A percentile compares a stretch with the other conserved stretches of the same genome.
Evolutionary conservation across 305 asterid genomes (phyloP).

Genomic region (Salvia sclarea): DNA sequence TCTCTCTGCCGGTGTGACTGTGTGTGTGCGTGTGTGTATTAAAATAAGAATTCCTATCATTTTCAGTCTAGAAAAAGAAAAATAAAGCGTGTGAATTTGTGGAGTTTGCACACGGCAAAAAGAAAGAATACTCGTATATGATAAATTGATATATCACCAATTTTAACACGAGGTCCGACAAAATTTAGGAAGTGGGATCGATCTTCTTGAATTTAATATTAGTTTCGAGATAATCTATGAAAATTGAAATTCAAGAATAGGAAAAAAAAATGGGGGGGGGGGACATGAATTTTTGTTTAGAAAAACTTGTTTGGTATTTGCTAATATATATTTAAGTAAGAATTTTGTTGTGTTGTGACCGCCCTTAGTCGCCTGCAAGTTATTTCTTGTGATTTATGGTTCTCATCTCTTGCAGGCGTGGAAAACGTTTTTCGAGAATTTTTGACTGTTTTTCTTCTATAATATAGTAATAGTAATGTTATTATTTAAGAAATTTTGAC

Average conservation of each 20-base stretch:
- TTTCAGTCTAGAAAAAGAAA: background rate
- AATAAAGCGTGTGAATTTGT: background rate
- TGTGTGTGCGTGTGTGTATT: too few relatives aligned
- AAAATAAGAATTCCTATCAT: too few relatives aligned
- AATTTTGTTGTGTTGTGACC: slow-evolving; percentile 2
- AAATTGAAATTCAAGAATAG: background rate
- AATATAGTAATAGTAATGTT: too few relatives aligned
- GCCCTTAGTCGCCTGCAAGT: slow-evolving; percentile 29
- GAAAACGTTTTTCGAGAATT: slow-evolving; percentile 9
- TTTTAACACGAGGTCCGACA: slow-evolving; percentile 12
- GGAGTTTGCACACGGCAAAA: background rate
- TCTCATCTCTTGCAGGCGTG: slow-evolving; percentile 5
- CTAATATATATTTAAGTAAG: background rate
- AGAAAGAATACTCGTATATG: background rate
- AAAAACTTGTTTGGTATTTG: background rate
- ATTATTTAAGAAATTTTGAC: too few relatives aligned
- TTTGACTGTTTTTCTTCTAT: background rate
- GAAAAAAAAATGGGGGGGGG: too few relatives aligned
- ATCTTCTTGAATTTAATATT: too few relatives aligned
- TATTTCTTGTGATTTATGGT: background rate
- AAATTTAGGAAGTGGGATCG: background rate
- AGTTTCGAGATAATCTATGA: background rate
- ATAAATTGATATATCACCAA: background rate
- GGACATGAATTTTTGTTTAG: too few relatives aligned
- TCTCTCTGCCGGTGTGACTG: too few relatives aligned